These are phyloP conservation scores for Chlorella sp. DNA, from an alignment of 139 green algal species.

Conservation along the genomic window DNA sequence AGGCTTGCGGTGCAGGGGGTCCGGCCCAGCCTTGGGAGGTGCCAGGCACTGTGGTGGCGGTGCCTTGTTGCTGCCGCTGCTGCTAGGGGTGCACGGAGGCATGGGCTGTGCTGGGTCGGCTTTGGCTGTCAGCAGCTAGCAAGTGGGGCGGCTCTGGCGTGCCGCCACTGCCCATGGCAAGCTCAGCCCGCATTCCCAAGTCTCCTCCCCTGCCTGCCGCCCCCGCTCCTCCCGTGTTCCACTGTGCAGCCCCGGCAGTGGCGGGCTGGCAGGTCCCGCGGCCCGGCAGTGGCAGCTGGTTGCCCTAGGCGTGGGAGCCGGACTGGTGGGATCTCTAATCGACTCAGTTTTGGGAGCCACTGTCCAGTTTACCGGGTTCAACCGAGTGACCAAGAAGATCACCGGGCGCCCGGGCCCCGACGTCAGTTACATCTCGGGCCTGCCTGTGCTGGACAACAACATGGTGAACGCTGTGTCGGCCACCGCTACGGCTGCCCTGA, in stretches of 20 bases:
- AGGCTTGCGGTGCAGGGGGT: background rate
- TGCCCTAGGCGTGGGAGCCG: slow-evolving; percentile 65
- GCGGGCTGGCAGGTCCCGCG: background rate
- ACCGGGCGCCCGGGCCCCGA: slow-evolving; percentile 50
- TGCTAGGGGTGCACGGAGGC: too few species aligned
- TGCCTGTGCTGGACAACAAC: slow-evolving; percentile 65
- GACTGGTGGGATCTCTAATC: slow-evolving; percentile 86
- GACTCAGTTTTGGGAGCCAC: slow-evolving; percentile 95
- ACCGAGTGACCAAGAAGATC: slow-evolving; percentile 54
- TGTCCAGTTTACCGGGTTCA: slow-evolving; percentile 90
- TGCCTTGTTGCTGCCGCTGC: background rate
- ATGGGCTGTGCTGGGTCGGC: background rate
- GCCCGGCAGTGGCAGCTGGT: slow-evolving; percentile 32
- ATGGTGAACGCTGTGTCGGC: slow-evolving; percentile 64
- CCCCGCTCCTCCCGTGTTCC: background rate
- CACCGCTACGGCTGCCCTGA: slow-evolving; percentile 35
- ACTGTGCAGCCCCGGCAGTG: background rate
- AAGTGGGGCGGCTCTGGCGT: background rate
- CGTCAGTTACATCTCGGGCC: slow-evolving; percentile 54
- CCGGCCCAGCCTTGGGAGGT: too few species aligned
- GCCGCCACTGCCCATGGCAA: background rate
- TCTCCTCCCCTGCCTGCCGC: background rate
- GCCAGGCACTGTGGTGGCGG: background rate
- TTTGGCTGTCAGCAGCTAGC: background rate
- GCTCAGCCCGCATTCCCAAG: too few species aligned